Evolutionary conservation across 2,329 filamentous ascomycete genomes (phyloP), one percentile per base, ranked within the genome.

Genomic region (Aureobasidium uvarum): DNA sequence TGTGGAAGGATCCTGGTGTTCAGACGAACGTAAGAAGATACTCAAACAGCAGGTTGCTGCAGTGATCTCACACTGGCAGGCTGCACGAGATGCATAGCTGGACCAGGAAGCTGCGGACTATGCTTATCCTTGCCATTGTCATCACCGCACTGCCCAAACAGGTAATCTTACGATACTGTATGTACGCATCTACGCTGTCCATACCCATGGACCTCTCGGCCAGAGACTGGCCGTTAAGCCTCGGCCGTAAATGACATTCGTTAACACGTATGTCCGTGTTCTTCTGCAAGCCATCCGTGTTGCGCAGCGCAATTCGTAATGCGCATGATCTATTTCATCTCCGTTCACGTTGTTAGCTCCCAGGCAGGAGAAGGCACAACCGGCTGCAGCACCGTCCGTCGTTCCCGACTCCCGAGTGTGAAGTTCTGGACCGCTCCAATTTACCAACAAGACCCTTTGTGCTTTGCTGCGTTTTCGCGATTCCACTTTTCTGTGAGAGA

Each of bases 1-100:
- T 13, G 59, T 62, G 18, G 46, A 62, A 51, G 59, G 59, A 13
- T 51, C 46, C 13, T 62, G 59, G 59, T 62, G 59, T 33, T 62
- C 59, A 62, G 36, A 41, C 18, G 16, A 51, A 23, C 59, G 59
- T 7, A 62, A 62, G 25, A n/a, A 23, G 8, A 48, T 39, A 23
- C 46, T 62, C 23, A 31, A 23, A 31, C 33, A 43, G n/a, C 46
- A 62, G 46, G 59, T 62, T 23, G 38, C 46, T 43, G 46, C 38
- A 4, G 59, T 33, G 28, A 38, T 62, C 18, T 33, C 46, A 33
- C 13, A 18, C 25, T 62, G 59, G 59, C 33, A 52, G 25, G 59
- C 46, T 38, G 25, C 36, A 41, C 46, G 23, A 31, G 58, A 25
- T 50, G 20, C 58, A 38, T 39, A 62, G 41, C n/a, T 4, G 23